These are phyloP conservation scores for Arthroderma sp. DNA, from an alignment of 2,329 filamentous ascomycete species.

Conservation along the genomic window DNA sequence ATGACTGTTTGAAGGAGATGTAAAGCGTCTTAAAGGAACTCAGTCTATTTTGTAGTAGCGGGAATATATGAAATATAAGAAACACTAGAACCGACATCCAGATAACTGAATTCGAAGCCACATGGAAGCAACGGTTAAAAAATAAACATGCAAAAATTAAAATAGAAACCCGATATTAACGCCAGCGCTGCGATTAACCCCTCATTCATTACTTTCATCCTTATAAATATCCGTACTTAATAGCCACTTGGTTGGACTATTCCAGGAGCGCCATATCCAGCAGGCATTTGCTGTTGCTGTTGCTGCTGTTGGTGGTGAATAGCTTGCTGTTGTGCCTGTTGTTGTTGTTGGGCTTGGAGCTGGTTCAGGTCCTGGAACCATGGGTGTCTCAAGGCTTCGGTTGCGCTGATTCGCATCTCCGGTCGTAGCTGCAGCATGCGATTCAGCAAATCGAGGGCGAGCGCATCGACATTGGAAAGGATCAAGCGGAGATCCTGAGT, in stretches of 20 bases:
- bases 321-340: constrained; percentile 26
- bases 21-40: too few species aligned
- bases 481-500: constrained; percentile 82
- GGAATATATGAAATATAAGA: too few species aligned
- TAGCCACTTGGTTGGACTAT: constrained; percentile 16
- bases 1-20: too few species aligned
- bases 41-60: too few species aligned
- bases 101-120: too few species aligned
- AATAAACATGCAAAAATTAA: not conserved
- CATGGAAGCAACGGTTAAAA: too few species aligned
- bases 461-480: constrained; percentile 75
- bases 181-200: not conserved
- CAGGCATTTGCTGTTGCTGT: constrained; percentile 23
- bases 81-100: too few species aligned
- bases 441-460: constrained; percentile 75
- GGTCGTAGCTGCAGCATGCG: constrained; percentile 87
- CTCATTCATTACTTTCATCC: not conserved
- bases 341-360: constrained; percentile 33
- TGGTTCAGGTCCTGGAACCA: constrained; percentile 68
- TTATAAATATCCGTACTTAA: not conserved
- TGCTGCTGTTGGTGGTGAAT: constrained; percentile 18
- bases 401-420: constrained; percentile 78
- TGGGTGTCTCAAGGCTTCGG: constrained; percentile 73
- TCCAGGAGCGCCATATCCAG: constrained; percentile 22
- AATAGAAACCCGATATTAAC: not conserved